Base-by-base conservation (phyloP, 2,329 filamentous ascomycete species). In the Fusarium tjaetaba region DNA sequence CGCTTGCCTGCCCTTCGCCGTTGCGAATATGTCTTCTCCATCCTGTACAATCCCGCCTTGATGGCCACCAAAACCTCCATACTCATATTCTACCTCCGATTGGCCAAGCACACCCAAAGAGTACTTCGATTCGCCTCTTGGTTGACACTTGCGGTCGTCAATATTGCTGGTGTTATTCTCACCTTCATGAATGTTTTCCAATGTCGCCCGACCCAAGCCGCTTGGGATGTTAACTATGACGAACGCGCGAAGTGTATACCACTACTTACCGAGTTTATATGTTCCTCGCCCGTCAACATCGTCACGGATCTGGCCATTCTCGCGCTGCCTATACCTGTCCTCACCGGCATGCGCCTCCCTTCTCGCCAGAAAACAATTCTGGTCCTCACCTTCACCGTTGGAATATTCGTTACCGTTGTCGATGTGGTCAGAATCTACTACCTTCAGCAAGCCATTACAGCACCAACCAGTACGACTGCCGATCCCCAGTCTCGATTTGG, bases 61-160 rank as follows among this genome's bases (percentile, higher is more conserved):
- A 97, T 97, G 94, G 91, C 93, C 6, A 94, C 94, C 57, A 98
- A 98, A 83, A 95, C 94, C 0, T 97, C 94, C n/a, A 94, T 98
- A 76, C 87, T 98, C 65, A 88, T 96, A 60, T 98, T 98, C 82
- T 98, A 97, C 83, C 87, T 98, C 56, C 92, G 92, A 45, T 87
- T 98, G 53, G 93, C 94, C 32, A 92, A 92, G 77, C 93, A 94
- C 67, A 91, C 89, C 1, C 91, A 97, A 74, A 90, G 90, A 71
- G 86, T 95, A 56, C 92, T 97, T 73, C 90, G 93, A 67, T 89
- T 92, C 82, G 91, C 92, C n/a, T 96, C 94, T n/a, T 95, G 95
- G 85, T 86, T 88, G 9, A 94, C 93, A 1, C 85, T 98, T 4
- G 86, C 85, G 53, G 87, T 97, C 28, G 94, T 97, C 80, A 97